Conservation (phyloP, 1,284 basidiomycete species). For the Microstroma glucosiphilum region DNA sequence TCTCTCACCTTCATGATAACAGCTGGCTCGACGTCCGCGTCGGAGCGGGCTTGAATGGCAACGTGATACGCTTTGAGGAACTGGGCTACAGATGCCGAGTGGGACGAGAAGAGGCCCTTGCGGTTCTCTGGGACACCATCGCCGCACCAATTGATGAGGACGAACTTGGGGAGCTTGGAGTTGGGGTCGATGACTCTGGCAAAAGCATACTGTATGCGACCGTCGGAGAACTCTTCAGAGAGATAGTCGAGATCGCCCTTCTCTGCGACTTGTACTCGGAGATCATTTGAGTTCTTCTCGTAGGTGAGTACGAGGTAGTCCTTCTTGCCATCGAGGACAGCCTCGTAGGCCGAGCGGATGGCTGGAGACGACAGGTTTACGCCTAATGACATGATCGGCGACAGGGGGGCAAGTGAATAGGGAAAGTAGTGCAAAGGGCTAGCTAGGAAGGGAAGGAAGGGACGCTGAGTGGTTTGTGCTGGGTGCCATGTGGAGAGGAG, state of each 20-base stretch:
- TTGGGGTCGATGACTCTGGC: constrained; percentile 80
- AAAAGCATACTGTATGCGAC: constrained; percentile 91
- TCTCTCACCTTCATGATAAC: constrained; percentile 20
- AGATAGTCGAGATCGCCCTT: constrained; percentile 73
- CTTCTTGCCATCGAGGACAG: constrained; percentile 56
- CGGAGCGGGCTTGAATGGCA: constrained; percentile 82
- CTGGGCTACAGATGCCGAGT: constrained; percentile 72
- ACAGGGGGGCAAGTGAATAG: not conserved
- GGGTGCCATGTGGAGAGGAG: too few relatives aligned
- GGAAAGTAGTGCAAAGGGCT: too few relatives aligned
- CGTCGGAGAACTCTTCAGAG: constrained; percentile 89
- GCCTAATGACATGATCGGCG: constrained; percentile 42
- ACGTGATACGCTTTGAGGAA: constrained; percentile 78
- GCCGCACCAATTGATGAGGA: constrained; percentile 71
- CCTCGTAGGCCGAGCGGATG: constrained; percentile 52
- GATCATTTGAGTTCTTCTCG: constrained; percentile 77
- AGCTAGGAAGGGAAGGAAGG: too few relatives aligned
- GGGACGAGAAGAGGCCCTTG: constrained; percentile 85
- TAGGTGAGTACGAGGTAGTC: constrained; percentile 85
- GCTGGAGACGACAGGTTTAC: constrained; percentile 67
- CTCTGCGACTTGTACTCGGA: constrained; percentile 72
- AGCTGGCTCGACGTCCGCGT: constrained; percentile 58
- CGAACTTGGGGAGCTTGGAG: constrained; percentile 83
- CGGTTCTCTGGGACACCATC: constrained; percentile 87
- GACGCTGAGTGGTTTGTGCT: too few relatives aligned